Percentiles rank a stretch among this genome's conserved stretches.
Conservation (phyloP, 768 basidiomycete genomes). For the Coprinopsis sp. region DNA sequence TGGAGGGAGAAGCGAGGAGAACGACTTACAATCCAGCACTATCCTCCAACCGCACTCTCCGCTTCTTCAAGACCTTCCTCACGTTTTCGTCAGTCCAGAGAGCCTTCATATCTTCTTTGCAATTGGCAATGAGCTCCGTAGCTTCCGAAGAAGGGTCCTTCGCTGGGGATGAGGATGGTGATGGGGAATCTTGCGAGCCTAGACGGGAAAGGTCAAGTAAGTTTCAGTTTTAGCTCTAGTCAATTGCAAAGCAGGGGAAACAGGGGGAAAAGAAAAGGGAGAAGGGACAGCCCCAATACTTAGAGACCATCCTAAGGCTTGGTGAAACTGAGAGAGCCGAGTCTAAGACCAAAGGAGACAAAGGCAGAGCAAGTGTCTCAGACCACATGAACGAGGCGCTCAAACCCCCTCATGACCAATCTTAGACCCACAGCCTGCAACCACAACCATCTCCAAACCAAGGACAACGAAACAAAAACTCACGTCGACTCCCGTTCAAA, state of each 20-base stretch:
- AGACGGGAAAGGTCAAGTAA: background rate
- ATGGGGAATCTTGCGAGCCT: background rate
- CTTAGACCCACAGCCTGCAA: too few relatives aligned
- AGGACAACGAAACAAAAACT: background rate
- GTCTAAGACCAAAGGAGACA: too few relatives aligned
- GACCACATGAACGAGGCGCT: too few relatives aligned
- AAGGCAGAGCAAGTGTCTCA: too few relatives aligned
- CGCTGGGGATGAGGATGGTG: background rate
- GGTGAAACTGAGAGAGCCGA: too few relatives aligned
- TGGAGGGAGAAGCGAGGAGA: background rate
- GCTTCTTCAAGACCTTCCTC: conserved; percentile 42
- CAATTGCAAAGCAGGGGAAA: too few relatives aligned
- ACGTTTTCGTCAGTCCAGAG: conserved; percentile 61
- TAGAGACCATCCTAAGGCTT: too few relatives aligned
- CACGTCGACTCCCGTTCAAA: background rate
- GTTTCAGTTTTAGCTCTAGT: too few relatives aligned
- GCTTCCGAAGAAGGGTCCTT: conserved; percentile 6
- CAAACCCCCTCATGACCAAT: too few relatives aligned
- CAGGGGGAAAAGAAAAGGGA: too few relatives aligned
- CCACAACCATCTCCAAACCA: too few relatives aligned
- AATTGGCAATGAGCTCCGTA: conserved; percentile 51
- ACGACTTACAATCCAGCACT: conserved; percentile 60
- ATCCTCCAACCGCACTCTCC: conserved; percentile 49
- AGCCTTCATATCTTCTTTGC: conserved; percentile 56
- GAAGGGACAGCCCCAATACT: too few relatives aligned